Conservation (phyloP, 371 early-diverging fungal genomes). For the Apophysomyces trapeziformis region DNA sequence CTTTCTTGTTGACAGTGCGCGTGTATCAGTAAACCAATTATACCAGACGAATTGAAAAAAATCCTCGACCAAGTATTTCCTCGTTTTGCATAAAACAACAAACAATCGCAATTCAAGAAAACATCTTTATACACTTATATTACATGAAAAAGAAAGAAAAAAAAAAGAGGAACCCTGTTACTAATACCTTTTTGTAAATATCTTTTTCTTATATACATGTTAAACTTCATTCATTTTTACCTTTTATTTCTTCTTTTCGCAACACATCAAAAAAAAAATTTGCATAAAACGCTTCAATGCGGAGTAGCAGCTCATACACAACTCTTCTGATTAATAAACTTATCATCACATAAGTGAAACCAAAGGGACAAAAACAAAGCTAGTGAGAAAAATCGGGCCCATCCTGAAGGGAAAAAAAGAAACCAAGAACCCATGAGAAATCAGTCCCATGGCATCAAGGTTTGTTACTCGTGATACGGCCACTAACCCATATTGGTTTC, state of each 20-base stretch:
- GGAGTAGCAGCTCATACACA: too few species aligned
- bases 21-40: constrained; percentile 52
- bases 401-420: not conserved
- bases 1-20: constrained; percentile 38
- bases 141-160: too few species aligned
- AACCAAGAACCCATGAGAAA: not conserved
- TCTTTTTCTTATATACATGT: not conserved
- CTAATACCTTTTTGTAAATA: not conserved
- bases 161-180: too few species aligned
- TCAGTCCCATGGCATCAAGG: constrained; percentile 5
- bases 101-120: too few species aligned
- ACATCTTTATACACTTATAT: too few species aligned
- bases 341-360: too few species aligned
- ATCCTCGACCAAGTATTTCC: constrained; percentile 32
- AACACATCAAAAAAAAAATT: not conserved
- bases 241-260: not conserved
- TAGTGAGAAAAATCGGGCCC: too few species aligned
- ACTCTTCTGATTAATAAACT: too few species aligned
- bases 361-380: too few species aligned
- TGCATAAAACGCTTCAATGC: not conserved
- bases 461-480: constrained; percentile 7
- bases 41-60: constrained; percentile 34
- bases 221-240: not conserved
- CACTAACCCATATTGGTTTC: not conserved
- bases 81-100: not conserved